Percentiles rank a stretch among this genome's conserved stretches.
Conservation (phyloP, 345 rosid genomes). For the Lepidium didymum region DNA sequence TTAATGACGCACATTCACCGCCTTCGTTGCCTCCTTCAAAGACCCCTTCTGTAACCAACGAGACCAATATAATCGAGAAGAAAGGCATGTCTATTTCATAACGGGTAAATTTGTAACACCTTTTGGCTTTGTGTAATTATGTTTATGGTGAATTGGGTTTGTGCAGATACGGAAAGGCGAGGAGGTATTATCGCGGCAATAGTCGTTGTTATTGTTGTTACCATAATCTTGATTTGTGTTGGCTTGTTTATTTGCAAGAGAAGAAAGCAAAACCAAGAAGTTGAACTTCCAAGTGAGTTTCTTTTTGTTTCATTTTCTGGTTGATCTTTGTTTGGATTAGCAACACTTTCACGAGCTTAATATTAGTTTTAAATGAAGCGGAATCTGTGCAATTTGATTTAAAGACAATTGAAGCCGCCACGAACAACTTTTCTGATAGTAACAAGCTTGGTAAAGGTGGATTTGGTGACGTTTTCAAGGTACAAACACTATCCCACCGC, state of each 20-base stretch:
- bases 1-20: not conserved
- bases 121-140: not conserved
- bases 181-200: not conserved
- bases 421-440: conserved; percentile 34
- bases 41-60: not conserved
- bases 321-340: not conserved
- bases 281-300: conserved; percentile 10
- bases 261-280: not conserved
- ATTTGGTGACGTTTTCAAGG: conserved; percentile 63
- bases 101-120: not conserved
- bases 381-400: conserved; percentile 46
- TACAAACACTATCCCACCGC: not conserved
- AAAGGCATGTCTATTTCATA: not conserved
- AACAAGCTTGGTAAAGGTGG: conserved; percentile 66
- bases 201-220: not conserved
- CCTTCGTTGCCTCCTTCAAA: not conserved
- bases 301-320: not conserved
- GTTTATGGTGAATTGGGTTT: not conserved
- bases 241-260: not conserved
- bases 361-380: conserved; percentile 15
- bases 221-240: conserved; percentile 2
- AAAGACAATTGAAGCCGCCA: conserved; percentile 34
- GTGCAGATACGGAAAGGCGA: not conserved
- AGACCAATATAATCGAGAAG: not conserved
- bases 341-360: conserved; percentile 3